Evolutionary conservation across 1,139 yeast species (phyloP), one percentile per base, ranked within the genome.

Genomic region (Debaryomyces fabryi): DNA sequence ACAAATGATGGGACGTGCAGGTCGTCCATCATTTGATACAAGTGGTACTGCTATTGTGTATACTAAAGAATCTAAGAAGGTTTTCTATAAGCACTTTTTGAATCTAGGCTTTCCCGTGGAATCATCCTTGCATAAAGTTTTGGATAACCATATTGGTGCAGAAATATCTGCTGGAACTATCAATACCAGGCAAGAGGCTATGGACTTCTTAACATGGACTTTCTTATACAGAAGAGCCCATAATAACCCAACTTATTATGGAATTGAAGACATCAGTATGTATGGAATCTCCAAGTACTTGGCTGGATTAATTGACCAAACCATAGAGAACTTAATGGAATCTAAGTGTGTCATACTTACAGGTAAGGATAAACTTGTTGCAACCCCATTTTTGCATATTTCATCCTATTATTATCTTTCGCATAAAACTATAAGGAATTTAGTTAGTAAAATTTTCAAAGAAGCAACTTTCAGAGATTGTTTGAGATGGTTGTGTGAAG

Each of bases 71-170:
- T 80, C 92, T 3, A 93, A 92, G 57, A 93, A 93, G 69, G 81
- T 85, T 63, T 95, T 92, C 61, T 93, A 95, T 71, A 93, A 93
- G 62, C 97, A 95, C 66, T 93, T 93, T 65, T 69, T 93, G 59
- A 95, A 93, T 63, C 85, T 90, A 52, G 99, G 99, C 0, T 93
- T 95, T 71, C 99, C 99, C 0, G 99, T 95, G 12, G 99, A 93
- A 65, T 90, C 97, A 0, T 89, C 97, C 1, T 73, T 93, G 52
- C 98, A 93, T 67, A 91, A 91, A 60, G 96, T 89, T 3, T 71
- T 95, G 59, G 97, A 90, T 67, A 88, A 93, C 66, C 99, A 95
- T 72, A 77, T 93, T 63, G 99, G 98, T 63, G 99, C 99, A 3
- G 99, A 95, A 63, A 88, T 93, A 40, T 81, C 96, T 0, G 83